Evolutionary conservation across 164 flowering plant genomes (phyloP).

Genomic region (Santalum album): DNA sequence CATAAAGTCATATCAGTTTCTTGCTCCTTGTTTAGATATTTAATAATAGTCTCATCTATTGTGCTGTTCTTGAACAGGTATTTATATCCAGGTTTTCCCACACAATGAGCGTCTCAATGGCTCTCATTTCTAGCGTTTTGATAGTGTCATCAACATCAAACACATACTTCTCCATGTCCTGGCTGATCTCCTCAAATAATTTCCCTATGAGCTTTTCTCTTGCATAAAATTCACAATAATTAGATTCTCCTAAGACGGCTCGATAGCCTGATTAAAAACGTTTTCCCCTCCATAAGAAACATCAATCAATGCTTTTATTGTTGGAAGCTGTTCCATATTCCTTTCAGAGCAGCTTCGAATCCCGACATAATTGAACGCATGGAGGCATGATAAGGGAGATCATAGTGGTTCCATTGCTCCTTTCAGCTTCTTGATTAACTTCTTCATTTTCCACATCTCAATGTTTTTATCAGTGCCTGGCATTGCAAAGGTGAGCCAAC

Average conservation of each 20-base stretch:
- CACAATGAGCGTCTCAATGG: conserved; percentile 4
- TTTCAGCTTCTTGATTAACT: too few relatives aligned
- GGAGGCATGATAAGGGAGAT: too few relatives aligned
- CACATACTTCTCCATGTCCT: conserved; percentile 3
- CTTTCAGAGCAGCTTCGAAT: too few relatives aligned
- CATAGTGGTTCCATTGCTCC: too few relatives aligned
- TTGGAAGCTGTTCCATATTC: too few relatives aligned
- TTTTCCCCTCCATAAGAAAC: conserved; percentile 6
- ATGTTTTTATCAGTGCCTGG: too few relatives aligned
- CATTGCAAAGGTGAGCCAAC: too few relatives aligned
- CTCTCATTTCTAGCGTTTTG: conserved; percentile 3
- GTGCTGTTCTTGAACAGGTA: not conserved
- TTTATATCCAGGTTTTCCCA: conserved; percentile 6
- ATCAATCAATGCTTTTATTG: too few relatives aligned
- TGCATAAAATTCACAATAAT: conserved; percentile 2
- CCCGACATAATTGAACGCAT: too few relatives aligned
- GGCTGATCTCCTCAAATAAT: conserved; percentile 7
- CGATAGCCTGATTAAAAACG: conserved; percentile 4
- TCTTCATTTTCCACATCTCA: too few relatives aligned
- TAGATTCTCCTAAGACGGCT: conserved; percentile 1
- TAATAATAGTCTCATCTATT: not conserved
- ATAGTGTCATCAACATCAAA: conserved; percentile 6
- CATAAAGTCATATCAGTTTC: not conserved
- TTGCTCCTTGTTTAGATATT: conserved; percentile 5
- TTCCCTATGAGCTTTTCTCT: conserved; percentile 3